These are phyloP conservation scores for Geotrichum ghanense DNA, from an alignment of 805 yeast species.

Conservation along the genomic window DNA sequence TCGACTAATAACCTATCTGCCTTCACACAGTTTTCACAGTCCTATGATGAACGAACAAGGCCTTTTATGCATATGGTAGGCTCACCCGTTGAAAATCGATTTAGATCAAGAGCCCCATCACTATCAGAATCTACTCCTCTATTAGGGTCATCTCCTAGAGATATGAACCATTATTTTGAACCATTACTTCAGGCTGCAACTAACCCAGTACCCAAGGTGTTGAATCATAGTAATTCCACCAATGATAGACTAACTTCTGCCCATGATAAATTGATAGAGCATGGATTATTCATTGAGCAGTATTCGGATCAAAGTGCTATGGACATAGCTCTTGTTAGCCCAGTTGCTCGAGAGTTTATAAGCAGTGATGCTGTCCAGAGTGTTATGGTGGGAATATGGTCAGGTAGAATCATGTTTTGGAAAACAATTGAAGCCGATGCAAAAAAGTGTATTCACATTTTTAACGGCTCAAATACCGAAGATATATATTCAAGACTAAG, in stretches of 20 bases:
- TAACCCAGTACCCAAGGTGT: neutral
- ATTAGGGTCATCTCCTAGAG: neutral
- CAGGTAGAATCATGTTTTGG: slow-evolving; percentile 26
- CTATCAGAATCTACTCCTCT: neutral
- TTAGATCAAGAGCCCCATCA: neutral
- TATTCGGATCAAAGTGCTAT: slow-evolving; percentile 14
- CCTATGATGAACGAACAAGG: neutral
- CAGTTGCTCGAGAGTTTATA: slow-evolving; percentile 20
- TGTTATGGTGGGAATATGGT: slow-evolving; percentile 21
- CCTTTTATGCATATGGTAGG: neutral
- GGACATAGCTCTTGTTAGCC: slow-evolving; percentile 19
- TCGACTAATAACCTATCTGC: neutral
- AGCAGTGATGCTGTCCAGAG: slow-evolving; percentile 20
- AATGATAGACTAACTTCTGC: neutral
- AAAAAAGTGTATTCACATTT: slow-evolving; percentile 17
- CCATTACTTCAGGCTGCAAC: neutral
- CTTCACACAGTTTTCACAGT: neutral
- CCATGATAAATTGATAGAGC: slow-evolving; percentile 1
- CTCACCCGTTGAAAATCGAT: neutral
- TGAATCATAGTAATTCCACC: neutral
- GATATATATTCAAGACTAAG: slow-evolving; percentile 22
- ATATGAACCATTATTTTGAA: neutral
- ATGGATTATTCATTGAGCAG: neutral
- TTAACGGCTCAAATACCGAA: slow-evolving; percentile 8
- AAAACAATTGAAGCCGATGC: slow-evolving; percentile 19